These are phyloP conservation scores for Wallacemonas rigidus DNA, from an alignment of 208 protist genomes.

Conservation along the genomic window DNA sequence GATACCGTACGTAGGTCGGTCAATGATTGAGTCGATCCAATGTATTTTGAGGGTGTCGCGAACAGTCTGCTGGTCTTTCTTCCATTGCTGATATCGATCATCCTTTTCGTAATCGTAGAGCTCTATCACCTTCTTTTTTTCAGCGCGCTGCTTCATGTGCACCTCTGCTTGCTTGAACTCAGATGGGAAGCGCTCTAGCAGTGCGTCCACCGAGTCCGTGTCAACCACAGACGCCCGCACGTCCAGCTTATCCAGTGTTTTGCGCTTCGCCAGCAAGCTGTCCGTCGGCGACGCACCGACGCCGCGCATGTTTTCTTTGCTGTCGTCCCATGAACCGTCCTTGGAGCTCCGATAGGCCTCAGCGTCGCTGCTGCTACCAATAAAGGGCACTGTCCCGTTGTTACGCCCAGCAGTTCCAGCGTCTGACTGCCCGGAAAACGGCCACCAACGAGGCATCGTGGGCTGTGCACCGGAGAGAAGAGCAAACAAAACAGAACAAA, in stretches of 20 bases:
- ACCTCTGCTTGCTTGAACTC: constrained; percentile 64
- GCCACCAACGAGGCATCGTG: constrained; percentile 16
- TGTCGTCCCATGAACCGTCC: not conserved
- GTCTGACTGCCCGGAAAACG: constrained; percentile 5
- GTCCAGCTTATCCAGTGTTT: constrained; percentile 30
- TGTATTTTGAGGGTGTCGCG: constrained; percentile 74
- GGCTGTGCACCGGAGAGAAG: no score
- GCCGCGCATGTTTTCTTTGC: constrained; percentile 8
- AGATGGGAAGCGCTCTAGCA: constrained; percentile 47
- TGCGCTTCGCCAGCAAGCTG: not conserved
- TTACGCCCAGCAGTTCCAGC: not conserved
- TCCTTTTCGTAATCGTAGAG: constrained; percentile 83
- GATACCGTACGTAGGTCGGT: constrained; percentile 46
- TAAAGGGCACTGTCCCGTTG: constrained; percentile 4
- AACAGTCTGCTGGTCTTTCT: constrained; percentile 54
- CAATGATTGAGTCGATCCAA: constrained; percentile 78
- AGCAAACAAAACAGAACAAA: no score
- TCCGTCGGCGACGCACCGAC: constrained; percentile 1
- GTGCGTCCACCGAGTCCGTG: constrained; percentile 64
- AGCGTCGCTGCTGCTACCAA: not conserved
- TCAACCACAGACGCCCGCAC: constrained; percentile 45
- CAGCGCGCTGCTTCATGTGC: constrained; percentile 45
- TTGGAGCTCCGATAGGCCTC: not conserved
- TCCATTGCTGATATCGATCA: constrained; percentile 75
- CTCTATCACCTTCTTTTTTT: constrained; percentile 30